These are phyloP conservation scores for Diaporthe humulicola DNA, from an alignment of 2,329 filamentous ascomycete genomes.

Conservation along the genomic window DNA sequence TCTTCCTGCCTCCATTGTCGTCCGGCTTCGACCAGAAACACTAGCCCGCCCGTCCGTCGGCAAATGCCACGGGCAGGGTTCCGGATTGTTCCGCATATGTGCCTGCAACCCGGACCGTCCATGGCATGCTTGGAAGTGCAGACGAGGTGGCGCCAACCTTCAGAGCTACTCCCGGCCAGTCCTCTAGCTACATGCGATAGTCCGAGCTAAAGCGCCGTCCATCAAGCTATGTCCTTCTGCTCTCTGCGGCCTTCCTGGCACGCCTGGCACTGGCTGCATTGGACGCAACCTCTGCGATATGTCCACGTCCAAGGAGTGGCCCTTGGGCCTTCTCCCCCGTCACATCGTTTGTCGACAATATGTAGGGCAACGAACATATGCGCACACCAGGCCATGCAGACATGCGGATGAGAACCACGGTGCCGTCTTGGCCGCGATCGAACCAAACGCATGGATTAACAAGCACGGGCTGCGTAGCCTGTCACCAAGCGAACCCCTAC, in stretches of 20 bases:
- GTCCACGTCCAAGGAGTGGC: conserved; percentile 21
- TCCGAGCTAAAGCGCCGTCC: conserved; percentile 26
- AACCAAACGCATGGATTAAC: conserved; percentile 2
- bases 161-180: conserved; percentile 27
- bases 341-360: conserved; percentile 7
- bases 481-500: conserved; percentile 10
- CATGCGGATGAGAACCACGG: conserved; percentile 17
- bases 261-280: conserved; percentile 7
- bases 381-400: conserved; percentile 16
- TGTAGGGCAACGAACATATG: conserved; percentile 19
- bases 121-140: conserved; percentile 17
- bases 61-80: conserved; percentile 27
- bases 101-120: conserved; percentile 5
- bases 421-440: conserved; percentile 19
- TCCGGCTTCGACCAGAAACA: conserved; percentile 18
- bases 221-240: conserved; percentile 19
- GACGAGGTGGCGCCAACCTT: conserved; percentile 8
- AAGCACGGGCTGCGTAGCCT: neutral
- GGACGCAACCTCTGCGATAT: conserved; percentile 19
- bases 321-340: neutral
- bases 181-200: conserved; percentile 33
- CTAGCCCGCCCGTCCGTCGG: conserved; percentile 21
- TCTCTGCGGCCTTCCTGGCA: conserved; percentile 10
- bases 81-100: conserved; percentile 24
- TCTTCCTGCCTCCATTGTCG: conserved; percentile 1